Evolutionary conservation across 768 basidiomycete species (phyloP).

Genomic region (Lactifluus subvellereus): DNA sequence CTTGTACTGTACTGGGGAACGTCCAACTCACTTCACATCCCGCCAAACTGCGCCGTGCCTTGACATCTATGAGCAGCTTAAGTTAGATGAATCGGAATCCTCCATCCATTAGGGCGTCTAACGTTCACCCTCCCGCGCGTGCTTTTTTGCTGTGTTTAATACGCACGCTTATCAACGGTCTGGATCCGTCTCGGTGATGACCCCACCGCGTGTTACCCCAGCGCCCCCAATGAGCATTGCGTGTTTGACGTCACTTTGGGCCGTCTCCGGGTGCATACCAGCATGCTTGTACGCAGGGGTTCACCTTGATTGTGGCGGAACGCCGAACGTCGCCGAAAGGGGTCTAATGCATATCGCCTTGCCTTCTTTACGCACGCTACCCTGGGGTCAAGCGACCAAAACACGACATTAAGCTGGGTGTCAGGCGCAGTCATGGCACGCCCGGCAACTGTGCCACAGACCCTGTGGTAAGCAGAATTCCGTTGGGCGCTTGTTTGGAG

Average conservation of each 20-base stretch:
- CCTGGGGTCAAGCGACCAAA: slow-evolving; percentile 11
- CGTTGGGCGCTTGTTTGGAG: slow-evolving; percentile 11
- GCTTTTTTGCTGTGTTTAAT: background rate
- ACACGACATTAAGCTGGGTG: slow-evolving; percentile 17
- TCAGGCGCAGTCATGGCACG: slow-evolving; percentile 14
- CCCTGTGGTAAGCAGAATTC: slow-evolving; percentile 16
- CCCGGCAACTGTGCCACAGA: slow-evolving; percentile 22
- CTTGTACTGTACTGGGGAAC: background rate
- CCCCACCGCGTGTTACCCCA: background rate
- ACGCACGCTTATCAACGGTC: no score
- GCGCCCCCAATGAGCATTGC: background rate
- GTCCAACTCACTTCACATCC: background rate
- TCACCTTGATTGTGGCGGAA: slow-evolving; percentile 8
- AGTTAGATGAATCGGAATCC: slow-evolving; percentile 9
- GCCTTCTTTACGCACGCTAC: slow-evolving; percentile 2
- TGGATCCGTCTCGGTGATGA: slow-evolving; percentile 1
- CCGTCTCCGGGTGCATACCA: background rate
- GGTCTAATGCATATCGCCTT: slow-evolving; percentile 14
- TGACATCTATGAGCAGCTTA: slow-evolving; percentile 13
- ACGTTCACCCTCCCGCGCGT: background rate
- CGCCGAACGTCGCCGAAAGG: slow-evolving; percentile 17
- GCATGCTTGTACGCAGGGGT: background rate
- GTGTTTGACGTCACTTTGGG: slow-evolving; percentile 15
- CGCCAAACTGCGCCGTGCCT: background rate
- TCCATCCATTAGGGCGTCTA: background rate